Percentiles rank a stretch among this genome's conserved stretches.
Evolutionary conservation across 306 rosid species (phyloP).

Genomic region (Canavalia gladiata): DNA sequence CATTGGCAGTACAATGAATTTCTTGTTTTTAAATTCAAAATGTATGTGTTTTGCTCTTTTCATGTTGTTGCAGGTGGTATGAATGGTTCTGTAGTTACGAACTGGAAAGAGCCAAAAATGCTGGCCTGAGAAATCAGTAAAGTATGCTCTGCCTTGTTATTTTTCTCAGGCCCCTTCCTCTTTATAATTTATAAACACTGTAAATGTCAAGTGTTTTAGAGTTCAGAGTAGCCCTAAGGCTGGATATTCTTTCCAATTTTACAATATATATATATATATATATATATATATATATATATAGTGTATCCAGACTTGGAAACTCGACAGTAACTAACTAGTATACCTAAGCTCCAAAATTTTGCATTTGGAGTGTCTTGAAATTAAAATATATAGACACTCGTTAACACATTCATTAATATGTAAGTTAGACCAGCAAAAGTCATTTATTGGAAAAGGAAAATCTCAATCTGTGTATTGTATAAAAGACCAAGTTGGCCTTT

Average conservation of each 20-base stretch:
- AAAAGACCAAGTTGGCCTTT: slow-evolving; percentile 14
- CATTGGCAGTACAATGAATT: too few species aligned
- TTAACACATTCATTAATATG: neutral
- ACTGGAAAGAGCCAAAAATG: too few species aligned
- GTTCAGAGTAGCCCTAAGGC: neutral
- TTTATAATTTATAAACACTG: neutral
- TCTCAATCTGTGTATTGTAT: neutral
- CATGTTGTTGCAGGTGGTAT: too few species aligned
- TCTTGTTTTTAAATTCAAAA: too few species aligned
- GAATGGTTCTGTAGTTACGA: too few species aligned
- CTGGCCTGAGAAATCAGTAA: too few species aligned
- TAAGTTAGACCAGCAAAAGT: neutral
- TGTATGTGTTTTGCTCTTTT: too few species aligned
- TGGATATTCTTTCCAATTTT: neutral
- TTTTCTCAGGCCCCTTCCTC: too few species aligned
- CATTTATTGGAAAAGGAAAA: neutral
- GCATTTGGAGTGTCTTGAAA: neutral
- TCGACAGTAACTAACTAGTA: neutral
- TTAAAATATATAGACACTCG: neutral
- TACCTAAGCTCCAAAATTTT: slow-evolving; percentile 9
- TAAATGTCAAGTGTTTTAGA: neutral
- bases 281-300: neutral
- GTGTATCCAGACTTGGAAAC: neutral
- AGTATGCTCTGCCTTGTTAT: too few species aligned
- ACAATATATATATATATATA: neutral